Base-by-base conservation (phyloP, 2,329 filamentous ascomycete species). In the Aspergillus sp. region DNA sequence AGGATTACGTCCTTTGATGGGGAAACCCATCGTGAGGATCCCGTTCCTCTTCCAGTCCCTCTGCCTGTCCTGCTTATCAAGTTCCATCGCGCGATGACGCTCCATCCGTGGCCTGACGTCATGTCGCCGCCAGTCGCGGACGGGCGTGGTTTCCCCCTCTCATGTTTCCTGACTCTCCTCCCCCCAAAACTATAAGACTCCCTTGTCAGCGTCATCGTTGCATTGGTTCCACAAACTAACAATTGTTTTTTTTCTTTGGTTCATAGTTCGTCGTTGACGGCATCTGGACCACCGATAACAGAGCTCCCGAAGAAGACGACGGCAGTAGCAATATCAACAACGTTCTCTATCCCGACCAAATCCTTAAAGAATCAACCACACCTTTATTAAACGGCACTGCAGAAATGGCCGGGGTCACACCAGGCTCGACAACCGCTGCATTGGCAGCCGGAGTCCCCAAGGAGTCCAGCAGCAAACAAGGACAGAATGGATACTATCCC, bases 181-280 rank as follows among this genome's bases (percentile, higher is more conserved):
- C 25, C 25, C 50, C 42, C 53, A 41, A 41, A 59, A 60, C 59
- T 69, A 70, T 71, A 71, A 69, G 63, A 67, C 57, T 44, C 39
- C 52, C 55, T 54, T 38, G 49, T 42, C 25, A 54, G 62, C 58
- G 59, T 57, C 51, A 25, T 63, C 47, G 44, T 66, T 55, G 39
- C 57, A 54, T 56, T 44, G 50, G 38, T 36, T 60, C 58, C 58
- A 60, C 63, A 62, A 56, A 62, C 60, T 42, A 17, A 52, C 54
- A 36, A 23, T 63, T 55, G 8, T 62, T 61, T 48, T 57, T 57
- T 38, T 58, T 41, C 44, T 48, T 51, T 65, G 13, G 50, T 55
- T 62, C 39, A 60, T 62, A 97, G 94, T 99, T 96, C 77, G 90
- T 99, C 70, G 94, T 97, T 67, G 92, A 99, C 84, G 91, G 90